A percentile compares a stretch with the other conserved stretches of the same genome.
Evolutionary conservation across 345 rosid genomes (phyloP).

Genomic region (Heritiera fomes): DNA sequence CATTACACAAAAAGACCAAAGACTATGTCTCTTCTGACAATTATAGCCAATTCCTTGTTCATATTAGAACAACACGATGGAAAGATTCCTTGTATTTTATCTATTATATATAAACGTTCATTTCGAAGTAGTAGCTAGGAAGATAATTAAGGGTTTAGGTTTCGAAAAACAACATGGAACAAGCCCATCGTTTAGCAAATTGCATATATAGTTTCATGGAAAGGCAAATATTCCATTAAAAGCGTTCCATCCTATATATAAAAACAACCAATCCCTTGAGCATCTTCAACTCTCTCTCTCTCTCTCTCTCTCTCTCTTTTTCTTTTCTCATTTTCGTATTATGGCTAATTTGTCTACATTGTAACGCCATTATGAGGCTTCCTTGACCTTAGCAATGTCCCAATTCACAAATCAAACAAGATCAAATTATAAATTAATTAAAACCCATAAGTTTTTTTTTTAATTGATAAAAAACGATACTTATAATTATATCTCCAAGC

Average conservation of each 20-base stretch:
- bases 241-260: constrained; percentile 8
- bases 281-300: constrained; percentile 32
- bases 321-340: not conserved
- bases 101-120: not conserved
- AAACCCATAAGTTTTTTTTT: constrained; percentile 1
- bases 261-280: constrained; percentile 32
- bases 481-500: constrained; percentile 26
- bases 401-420: constrained; percentile 40
- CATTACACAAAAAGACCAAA: not conserved
- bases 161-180: not conserved
- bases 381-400: constrained; percentile 52
- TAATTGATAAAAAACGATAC: constrained; percentile 14
- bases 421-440: constrained; percentile 28
- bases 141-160: not conserved
- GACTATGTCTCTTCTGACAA: constrained; percentile 15
- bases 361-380: constrained; percentile 33
- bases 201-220: constrained; percentile 18
- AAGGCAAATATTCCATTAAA: constrained; percentile 34
- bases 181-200: not conserved
- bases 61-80: constrained; percentile 11
- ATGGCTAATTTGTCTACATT: constrained; percentile 35
- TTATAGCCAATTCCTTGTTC: constrained; percentile 8
- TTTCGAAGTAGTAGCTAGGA: not conserved
- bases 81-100: constrained; percentile 27
- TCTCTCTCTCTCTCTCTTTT: not conserved